Conservation (phyloP, 1,284 basidiomycete species). For the Malassezia restricta region DNA sequence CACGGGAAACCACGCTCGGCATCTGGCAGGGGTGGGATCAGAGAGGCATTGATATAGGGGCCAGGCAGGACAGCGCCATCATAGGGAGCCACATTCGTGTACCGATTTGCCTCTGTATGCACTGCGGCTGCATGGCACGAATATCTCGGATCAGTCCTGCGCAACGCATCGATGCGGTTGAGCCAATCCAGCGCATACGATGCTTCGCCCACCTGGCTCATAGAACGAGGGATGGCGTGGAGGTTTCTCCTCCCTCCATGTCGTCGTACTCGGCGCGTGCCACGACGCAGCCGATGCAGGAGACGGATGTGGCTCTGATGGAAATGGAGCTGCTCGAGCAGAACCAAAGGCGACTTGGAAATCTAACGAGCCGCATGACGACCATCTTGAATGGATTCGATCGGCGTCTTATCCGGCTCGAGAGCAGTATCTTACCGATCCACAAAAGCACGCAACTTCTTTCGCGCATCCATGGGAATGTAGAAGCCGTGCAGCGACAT, state of each 20-base stretch:
- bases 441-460: constrained; percentile 41
- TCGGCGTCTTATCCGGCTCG: constrained; percentile 44
- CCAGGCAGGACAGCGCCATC: constrained; percentile 28
- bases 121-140: background rate
- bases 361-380: constrained; percentile 46
- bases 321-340: constrained; percentile 47
- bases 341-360: constrained; percentile 45
- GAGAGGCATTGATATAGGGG: constrained; percentile 31
- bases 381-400: constrained; percentile 47
- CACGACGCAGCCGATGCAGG: constrained; percentile 2
- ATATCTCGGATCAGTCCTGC: background rate
- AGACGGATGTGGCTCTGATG: constrained; percentile 38
- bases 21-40: constrained; percentile 22
- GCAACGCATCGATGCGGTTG: background rate
- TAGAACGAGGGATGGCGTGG: background rate
- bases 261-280: background rate
- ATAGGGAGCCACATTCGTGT: constrained; percentile 16
- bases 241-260: background rate
- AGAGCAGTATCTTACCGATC: constrained; percentile 42
- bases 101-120: constrained; percentile 1
- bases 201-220: background rate
- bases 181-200: background rate
- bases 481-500: constrained; percentile 30
- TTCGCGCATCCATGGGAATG: constrained; percentile 25
- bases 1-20: constrained; percentile 51